These are phyloP conservation scores for Primulina eburnea DNA, from an alignment of 257 asterid genomes.

Conservation along the genomic window DNA sequence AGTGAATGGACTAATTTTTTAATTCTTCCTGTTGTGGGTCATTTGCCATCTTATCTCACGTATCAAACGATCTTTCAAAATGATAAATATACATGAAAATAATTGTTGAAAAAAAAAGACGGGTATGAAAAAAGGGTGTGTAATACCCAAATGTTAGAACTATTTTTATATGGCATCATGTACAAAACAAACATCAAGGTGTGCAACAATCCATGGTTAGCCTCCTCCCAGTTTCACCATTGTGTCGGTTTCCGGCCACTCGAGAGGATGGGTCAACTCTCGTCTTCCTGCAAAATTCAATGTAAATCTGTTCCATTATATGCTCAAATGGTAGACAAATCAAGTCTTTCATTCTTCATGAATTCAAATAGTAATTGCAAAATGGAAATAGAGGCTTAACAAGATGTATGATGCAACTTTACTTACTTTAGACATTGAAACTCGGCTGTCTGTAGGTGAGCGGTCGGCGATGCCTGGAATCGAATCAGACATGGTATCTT, in stretches of 20 bases:
- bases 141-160: no score
- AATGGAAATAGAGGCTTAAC: not conserved
- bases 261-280: not conserved
- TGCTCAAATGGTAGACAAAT: not conserved
- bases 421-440: not conserved
- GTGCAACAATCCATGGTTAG: no score
- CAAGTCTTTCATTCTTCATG: not conserved
- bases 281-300: not conserved
- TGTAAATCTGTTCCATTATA: not conserved
- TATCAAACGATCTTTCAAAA: no score
- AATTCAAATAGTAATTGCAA: not conserved
- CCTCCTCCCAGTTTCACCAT: no score
- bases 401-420: not conserved
- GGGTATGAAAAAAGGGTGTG: no score
- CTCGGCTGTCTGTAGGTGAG: not conserved
- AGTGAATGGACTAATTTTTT: no score
- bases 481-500: not conserved
- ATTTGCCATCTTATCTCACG: no score
- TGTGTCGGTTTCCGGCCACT: not conserved
- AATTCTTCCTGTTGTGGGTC: no score
- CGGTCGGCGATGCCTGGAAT: not conserved
- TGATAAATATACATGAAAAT: no score
- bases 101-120: no score
- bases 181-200: no score
- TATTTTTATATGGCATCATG: no score